Conservation (phyloP, 768 basidiomycete genomes). For the Russula sp. region DNA sequence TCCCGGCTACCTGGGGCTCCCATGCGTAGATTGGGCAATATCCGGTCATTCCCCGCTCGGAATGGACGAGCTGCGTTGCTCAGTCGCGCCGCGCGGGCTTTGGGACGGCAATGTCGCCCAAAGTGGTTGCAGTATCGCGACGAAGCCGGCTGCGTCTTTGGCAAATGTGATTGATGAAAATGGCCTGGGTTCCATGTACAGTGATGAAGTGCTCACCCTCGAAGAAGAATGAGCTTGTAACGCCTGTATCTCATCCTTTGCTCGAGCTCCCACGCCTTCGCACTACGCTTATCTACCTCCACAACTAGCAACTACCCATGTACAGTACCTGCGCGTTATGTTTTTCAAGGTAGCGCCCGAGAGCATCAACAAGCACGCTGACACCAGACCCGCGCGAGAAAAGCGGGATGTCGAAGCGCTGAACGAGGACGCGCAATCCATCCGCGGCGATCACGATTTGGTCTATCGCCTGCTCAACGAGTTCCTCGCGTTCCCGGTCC, state of each 20-base stretch:
- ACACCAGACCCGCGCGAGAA: constrained; percentile 38
- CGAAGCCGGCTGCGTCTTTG: constrained; percentile 53
- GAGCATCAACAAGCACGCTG: constrained; percentile 32
- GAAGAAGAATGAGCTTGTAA: constrained; percentile 29
- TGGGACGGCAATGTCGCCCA: constrained; percentile 85
- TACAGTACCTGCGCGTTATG: constrained; percentile 40
- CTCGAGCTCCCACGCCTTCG: constrained; percentile 32
- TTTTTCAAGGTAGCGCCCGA: constrained; percentile 37
- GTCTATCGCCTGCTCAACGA: constrained; percentile 43
- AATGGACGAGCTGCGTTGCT: constrained; percentile 47
- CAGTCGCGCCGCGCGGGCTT: constrained; percentile 70
- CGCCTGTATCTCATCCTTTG: constrained; percentile 30
- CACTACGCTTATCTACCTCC: constrained; percentile 33
- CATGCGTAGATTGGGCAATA: constrained; percentile 32
- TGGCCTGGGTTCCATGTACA: constrained; percentile 6
- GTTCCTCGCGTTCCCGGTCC: constrained; percentile 51
- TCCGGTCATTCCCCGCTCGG: constrained; percentile 38
- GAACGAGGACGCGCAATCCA: constrained; percentile 51
- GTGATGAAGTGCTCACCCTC: constrained; percentile 34
- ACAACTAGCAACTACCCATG: constrained; percentile 40
- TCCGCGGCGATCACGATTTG: constrained; percentile 54
- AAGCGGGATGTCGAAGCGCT: constrained; percentile 55
- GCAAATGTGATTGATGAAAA: constrained; percentile 35
- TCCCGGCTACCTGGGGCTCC: constrained; percentile 40
- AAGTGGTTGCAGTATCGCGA: constrained; percentile 62